phyloP scores from a whole-genome alignment of 257 asterid species.

The Solanum chaucha region DNA sequence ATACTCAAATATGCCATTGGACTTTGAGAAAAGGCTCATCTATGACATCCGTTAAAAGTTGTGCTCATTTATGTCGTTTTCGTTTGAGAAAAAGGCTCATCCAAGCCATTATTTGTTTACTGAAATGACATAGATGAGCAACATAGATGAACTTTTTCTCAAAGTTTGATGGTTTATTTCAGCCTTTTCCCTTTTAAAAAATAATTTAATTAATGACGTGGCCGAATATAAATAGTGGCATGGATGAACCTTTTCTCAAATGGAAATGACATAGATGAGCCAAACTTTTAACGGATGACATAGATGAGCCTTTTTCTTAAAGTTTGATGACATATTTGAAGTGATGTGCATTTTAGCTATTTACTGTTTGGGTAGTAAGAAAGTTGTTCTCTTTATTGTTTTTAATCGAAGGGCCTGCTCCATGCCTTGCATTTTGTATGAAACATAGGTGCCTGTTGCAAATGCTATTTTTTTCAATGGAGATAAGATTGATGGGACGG shows the following conservation, averaged over 20 bases:
- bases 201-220: no score
- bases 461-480: slow-evolving; percentile 83
- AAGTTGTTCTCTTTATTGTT: background rate
- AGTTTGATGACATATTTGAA: background rate
- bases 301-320: background rate
- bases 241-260: background rate
- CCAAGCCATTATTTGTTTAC: no score
- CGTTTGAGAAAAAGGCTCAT: background rate
- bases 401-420: background rate
- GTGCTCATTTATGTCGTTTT: background rate
- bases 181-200: background rate
- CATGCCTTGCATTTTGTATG: background rate
- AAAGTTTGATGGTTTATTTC: no score
- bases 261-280: background rate
- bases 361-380: background rate
- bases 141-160: background rate
- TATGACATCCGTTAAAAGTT: background rate
- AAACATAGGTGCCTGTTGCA: slow-evolving; percentile 70
- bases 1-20: no score
- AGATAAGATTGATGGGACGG: slow-evolving; percentile 70
- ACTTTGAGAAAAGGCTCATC: background rate
- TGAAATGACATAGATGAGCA: no score
- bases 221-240: background rate
- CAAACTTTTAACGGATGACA: background rate
- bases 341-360: background rate